Percentiles rank a stretch among this genome's conserved stretches.
Evolutionary conservation across 2,329 filamentous ascomycete genomes (phyloP).

Genomic region (Lojkania enalia): DNA sequence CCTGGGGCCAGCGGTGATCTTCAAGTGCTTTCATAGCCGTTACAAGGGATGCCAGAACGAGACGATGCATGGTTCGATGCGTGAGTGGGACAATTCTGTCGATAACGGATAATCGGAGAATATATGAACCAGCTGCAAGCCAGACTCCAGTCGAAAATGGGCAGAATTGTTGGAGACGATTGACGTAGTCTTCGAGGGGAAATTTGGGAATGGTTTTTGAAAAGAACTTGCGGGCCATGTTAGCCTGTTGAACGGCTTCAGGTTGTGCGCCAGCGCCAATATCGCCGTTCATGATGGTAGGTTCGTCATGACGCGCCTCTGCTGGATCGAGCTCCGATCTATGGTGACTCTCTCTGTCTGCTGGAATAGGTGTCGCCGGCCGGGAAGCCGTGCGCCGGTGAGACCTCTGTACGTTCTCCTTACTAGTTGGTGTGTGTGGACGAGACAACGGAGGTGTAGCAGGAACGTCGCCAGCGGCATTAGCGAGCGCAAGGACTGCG

Average conservation of each 20-base stretch:
- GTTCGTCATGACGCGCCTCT: constrained; percentile 55
- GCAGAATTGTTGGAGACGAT: constrained; percentile 85
- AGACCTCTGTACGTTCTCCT: constrained; percentile 29
- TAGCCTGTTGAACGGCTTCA: constrained; percentile 75
- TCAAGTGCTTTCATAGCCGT: constrained; percentile 96
- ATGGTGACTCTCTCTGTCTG: constrained; percentile 45
- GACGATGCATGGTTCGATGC: constrained; percentile 79
- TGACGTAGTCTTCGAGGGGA: constrained; percentile 78
- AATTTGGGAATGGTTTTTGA: constrained; percentile 86
- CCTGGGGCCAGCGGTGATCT: constrained; percentile 84
- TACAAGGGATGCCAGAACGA: constrained; percentile 80
- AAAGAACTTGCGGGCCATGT: constrained; percentile 91
- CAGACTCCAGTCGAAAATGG: constrained; percentile 94
- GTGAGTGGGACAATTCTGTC: constrained; percentile 79
- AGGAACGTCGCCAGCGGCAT: constrained; percentile 75
- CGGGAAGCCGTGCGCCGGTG: constrained; percentile 44
- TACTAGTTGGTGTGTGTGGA: constrained; percentile 58
- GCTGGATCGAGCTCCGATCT: constrained; percentile 51
- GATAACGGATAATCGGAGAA: constrained; percentile 75
- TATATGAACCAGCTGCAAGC: constrained; percentile 84
- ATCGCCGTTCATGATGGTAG: constrained; percentile 44
- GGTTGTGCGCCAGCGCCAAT: constrained; percentile 70
- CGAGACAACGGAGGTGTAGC: constrained; percentile 73
- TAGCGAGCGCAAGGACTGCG: constrained; percentile 62
- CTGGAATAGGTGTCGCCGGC: constrained; percentile 45